These are phyloP conservation scores for Tolypocladium ovalisporum DNA, from an alignment of 2,329 filamentous ascomycete species.

Conservation along the genomic window DNA sequence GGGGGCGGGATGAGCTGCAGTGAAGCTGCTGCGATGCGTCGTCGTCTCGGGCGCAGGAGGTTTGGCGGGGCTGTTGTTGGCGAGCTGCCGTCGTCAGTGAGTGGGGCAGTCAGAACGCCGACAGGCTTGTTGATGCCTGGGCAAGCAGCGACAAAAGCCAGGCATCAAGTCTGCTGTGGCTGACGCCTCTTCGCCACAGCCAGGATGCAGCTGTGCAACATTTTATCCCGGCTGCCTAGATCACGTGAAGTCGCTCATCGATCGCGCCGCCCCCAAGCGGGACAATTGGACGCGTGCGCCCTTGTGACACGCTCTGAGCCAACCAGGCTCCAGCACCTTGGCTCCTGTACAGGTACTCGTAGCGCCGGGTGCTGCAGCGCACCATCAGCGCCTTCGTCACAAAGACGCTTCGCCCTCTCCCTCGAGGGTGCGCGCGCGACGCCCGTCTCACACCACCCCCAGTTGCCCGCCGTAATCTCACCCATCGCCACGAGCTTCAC, in stretches of 20 bases:
- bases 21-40: conserved; percentile 8
- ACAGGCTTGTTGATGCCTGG: background rate
- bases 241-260: conserved; percentile 26
- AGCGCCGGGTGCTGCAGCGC: background rate
- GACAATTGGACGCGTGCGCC: conserved; percentile 10
- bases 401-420: background rate
- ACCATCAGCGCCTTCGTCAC: background rate
- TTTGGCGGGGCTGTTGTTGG: background rate
- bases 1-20: conserved; percentile 7
- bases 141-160: background rate
- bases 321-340: background rate
- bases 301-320: conserved; percentile 4
- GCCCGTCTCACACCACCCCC: background rate
- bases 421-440: background rate
- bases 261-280: conserved; percentile 15
- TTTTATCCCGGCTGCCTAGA: conserved; percentile 19
- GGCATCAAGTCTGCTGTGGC: background rate
- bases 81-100: background rate
- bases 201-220: background rate
- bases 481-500: conserved; percentile 1
- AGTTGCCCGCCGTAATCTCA: background rate
- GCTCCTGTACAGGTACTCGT: background rate
- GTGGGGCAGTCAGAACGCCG: background rate
- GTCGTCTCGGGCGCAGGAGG: background rate
- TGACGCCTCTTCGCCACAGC: background rate